A percentile compares a stretch with the other conserved stretches of the same genome.
phyloP scores from a whole-genome alignment of 2,329 filamentous ascomycete species.

The Colletotrichum lupini region DNA sequence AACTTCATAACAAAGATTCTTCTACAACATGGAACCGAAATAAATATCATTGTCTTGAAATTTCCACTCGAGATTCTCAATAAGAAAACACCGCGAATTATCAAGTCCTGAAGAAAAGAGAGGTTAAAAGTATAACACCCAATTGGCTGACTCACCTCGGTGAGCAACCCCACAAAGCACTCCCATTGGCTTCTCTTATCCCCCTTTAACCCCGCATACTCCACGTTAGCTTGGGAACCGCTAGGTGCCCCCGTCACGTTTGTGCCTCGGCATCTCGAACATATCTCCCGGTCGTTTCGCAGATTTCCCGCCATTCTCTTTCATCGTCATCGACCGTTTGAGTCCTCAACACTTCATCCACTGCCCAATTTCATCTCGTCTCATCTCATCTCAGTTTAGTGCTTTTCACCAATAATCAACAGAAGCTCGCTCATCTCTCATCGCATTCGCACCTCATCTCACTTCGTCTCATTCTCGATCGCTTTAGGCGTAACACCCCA shows the following conservation, averaged over 20 bases:
- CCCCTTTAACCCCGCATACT: not conserved
- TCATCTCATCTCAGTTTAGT: not conserved
- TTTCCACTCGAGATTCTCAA: no score
- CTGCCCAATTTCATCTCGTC: not conserved
- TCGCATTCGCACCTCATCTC: not conserved
- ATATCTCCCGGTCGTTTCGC: not conserved
- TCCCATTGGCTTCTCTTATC: not conserved
- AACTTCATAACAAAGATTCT: no score
- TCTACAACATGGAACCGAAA: no score
- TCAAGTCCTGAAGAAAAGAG: not conserved
- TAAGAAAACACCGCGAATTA: not conserved
- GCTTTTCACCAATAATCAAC: no score
- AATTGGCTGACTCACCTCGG: constrained; percentile 17
- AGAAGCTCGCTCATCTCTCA: no score
- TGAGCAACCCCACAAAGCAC: not conserved
- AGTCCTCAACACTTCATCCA: not conserved
- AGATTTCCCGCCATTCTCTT: not conserved
- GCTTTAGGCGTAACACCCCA: not conserved
- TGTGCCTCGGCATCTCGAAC: constrained; percentile 29
- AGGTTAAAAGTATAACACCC: constrained; percentile 29
- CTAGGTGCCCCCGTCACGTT: not conserved
- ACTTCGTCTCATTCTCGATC: not conserved
- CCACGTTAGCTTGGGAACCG: not conserved
- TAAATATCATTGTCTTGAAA: no score
- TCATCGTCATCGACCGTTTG: constrained; percentile 7